Conservation (phyloP, 768 basidiomycete genomes). For the Gyrodon lividus region DNA sequence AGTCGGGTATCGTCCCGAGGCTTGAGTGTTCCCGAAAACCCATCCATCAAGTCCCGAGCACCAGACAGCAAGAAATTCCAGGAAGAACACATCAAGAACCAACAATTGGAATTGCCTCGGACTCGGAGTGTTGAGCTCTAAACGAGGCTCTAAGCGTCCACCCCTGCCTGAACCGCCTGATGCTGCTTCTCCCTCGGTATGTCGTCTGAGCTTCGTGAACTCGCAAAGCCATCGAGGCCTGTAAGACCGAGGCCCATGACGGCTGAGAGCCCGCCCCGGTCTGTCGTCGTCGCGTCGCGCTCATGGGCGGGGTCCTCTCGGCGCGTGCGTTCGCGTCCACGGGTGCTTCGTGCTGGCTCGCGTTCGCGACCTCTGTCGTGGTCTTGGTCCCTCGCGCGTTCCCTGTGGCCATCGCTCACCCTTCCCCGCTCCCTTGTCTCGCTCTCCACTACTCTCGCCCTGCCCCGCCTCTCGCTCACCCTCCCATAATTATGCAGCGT, state of each 20-base stretch:
- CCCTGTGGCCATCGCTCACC: slow-evolving; percentile 7
- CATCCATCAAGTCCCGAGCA: background rate
- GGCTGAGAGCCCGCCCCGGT: slow-evolving; percentile 21
- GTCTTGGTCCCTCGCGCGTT: background rate
- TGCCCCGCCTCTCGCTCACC: background rate
- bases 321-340: slow-evolving; percentile 14
- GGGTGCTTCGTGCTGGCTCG: slow-evolving; percentile 1
- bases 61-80: too few relatives aligned
- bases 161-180: background rate
- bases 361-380: too few relatives aligned
- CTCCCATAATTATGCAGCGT: slow-evolving; percentile 62
- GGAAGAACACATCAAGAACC: too few relatives aligned
- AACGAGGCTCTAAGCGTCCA: too few relatives aligned
- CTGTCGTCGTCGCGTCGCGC: slow-evolving; percentile 1
- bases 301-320: background rate
- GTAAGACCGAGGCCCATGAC: slow-evolving; percentile 29
- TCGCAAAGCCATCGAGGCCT: slow-evolving; percentile 19
- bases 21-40: background rate
- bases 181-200: slow-evolving; percentile 10
- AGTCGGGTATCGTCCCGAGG: too few relatives aligned
- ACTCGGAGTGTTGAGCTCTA: too few relatives aligned
- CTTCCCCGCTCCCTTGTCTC: background rate
- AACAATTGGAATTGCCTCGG: too few relatives aligned
- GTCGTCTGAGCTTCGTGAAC: slow-evolving; percentile 14
- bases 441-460: background rate